A percentile compares a stretch with the other conserved stretches of the same genome.
phyloP scores from a whole-genome alignment of 2,329 filamentous ascomycete genomes.

The Phialophora verrucosa region DNA sequence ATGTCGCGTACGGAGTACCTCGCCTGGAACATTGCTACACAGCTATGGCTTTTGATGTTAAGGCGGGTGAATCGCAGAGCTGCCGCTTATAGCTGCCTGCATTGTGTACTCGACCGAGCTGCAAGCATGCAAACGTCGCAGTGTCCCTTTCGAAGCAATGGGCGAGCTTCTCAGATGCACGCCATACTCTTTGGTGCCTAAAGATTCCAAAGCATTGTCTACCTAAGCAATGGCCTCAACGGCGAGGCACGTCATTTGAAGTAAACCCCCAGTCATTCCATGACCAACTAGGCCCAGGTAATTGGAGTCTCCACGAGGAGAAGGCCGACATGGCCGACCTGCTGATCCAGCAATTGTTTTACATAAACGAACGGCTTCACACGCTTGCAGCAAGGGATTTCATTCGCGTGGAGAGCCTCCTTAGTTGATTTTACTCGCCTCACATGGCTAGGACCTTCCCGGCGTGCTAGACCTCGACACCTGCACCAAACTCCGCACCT shows the following conservation, averaged over 20 bases:
- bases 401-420: conserved; percentile 9
- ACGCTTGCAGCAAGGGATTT: conserved; percentile 6
- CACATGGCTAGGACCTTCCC: not conserved
- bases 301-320: conserved; percentile 2
- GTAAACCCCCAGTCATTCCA: conserved; percentile 3
- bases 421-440: not conserved
- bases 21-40: not conserved
- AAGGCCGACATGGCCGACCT: not conserved
- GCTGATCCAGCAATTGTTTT: not conserved
- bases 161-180: not conserved
- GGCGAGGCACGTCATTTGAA: conserved; percentile 7
- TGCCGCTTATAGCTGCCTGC: not conserved
- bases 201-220: not conserved
- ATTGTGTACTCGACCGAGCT: not conserved
- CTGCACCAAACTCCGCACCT: not conserved
- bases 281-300: not conserved
- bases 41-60: not conserved
- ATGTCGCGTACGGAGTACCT: not conserved
- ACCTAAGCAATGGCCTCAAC: not conserved
- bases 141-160: not conserved
- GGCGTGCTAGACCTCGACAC: not conserved
- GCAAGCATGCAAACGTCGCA: not conserved
- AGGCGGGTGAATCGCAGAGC: not conserved
- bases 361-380: not conserved
- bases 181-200: not conserved